A percentile compares a stretch with the other conserved stretches of the same genome.
Evolutionary conservation across 257 asterid species (phyloP).

Genomic region (Penstemon barbatus): DNA sequence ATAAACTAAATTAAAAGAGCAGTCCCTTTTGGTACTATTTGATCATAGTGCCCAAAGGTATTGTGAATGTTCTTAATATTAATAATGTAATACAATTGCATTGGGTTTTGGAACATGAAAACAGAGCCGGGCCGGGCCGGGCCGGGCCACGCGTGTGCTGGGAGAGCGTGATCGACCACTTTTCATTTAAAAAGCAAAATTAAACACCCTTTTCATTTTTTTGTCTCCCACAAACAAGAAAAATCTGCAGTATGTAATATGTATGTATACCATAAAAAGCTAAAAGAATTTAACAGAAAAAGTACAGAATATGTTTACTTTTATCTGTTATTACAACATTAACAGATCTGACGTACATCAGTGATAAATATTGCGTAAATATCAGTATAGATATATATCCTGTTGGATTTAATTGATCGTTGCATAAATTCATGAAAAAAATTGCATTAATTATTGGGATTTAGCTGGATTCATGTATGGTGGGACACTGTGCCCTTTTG

Average conservation of each 20-base stretch:
- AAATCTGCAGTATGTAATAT: conserved; percentile 21
- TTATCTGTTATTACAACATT: too few relatives aligned
- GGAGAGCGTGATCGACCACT: conserved; percentile 49
- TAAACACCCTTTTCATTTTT: neutral
- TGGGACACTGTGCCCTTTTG: conserved; percentile 14
- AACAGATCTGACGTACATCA: neutral
- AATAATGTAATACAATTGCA: conserved; percentile 20
- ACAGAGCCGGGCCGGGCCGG: conserved; percentile 19
- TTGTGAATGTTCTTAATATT: conserved; percentile 19
- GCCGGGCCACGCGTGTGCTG: conserved; percentile 55
- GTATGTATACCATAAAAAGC: conserved; percentile 2
- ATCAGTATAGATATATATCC: neutral
- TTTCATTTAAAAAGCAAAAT: conserved; percentile 27
- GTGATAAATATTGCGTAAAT: neutral
- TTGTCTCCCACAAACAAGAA: conserved; percentile 4
- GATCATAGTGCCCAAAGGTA: neutral
- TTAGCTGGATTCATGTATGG: neutral
- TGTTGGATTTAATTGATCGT: conserved; percentile 19
- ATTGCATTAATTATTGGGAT: conserved; percentile 7
- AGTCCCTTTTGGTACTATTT: neutral
- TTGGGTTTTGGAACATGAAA: conserved; percentile 46
- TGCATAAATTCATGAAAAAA: conserved; percentile 27
- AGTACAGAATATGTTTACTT: conserved; percentile 7
- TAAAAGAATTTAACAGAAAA: neutral
- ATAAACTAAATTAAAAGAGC: too few relatives aligned